Evolutionary conservation across 2,329 filamentous ascomycete species (phyloP).

Genomic region (Taxawa tesnikishii): DNA sequence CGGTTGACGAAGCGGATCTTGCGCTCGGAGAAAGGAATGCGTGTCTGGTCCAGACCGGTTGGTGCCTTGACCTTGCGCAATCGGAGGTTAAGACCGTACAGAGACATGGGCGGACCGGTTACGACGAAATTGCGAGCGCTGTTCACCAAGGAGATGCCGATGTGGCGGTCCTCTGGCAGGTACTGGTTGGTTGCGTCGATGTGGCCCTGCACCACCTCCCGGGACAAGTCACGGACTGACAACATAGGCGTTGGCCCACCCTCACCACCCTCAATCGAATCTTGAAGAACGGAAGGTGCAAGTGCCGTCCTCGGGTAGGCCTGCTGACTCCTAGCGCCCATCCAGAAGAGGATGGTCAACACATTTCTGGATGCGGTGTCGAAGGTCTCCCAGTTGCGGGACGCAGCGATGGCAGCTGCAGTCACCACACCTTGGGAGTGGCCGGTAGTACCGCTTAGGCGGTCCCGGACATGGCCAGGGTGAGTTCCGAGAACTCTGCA

Average conservation of each 20-base stretch:
- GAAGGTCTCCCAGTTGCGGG: slow-evolving; percentile 88
- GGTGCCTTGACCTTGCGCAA: slow-evolving; percentile 94
- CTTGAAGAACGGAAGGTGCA: slow-evolving; percentile 78
- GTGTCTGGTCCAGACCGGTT: slow-evolving; percentile 91
- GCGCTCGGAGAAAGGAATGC: slow-evolving; percentile 86
- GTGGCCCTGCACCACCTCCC: slow-evolving; percentile 83
- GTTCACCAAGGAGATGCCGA: slow-evolving; percentile 90
- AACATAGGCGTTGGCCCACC: slow-evolving; percentile 96
- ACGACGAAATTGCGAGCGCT: slow-evolving; percentile 95
- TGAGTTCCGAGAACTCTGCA: slow-evolving; percentile 84
- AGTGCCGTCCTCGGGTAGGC: slow-evolving; percentile 92
- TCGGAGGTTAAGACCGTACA: slow-evolving; percentile 91
- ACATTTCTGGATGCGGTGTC: slow-evolving; percentile 66
- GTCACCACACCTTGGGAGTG: slow-evolving; percentile 96
- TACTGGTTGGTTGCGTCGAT: slow-evolving; percentile 96
- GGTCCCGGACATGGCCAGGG: slow-evolving; percentile 75
- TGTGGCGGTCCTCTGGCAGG: slow-evolving; percentile 81
- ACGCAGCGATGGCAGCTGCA: slow-evolving; percentile 80
- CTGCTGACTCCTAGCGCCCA: slow-evolving; percentile 91
- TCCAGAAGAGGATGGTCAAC: slow-evolving; percentile 94
- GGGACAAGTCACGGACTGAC: slow-evolving; percentile 85
- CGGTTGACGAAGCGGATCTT: slow-evolving; percentile 95
- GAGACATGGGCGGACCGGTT: slow-evolving; percentile 85
- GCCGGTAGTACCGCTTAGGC: slow-evolving; percentile 78
- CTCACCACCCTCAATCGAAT: slow-evolving; percentile 88